Base-by-base conservation (phyloP, 306 rosid genomes). In the Coriaria nepalensis region DNA sequence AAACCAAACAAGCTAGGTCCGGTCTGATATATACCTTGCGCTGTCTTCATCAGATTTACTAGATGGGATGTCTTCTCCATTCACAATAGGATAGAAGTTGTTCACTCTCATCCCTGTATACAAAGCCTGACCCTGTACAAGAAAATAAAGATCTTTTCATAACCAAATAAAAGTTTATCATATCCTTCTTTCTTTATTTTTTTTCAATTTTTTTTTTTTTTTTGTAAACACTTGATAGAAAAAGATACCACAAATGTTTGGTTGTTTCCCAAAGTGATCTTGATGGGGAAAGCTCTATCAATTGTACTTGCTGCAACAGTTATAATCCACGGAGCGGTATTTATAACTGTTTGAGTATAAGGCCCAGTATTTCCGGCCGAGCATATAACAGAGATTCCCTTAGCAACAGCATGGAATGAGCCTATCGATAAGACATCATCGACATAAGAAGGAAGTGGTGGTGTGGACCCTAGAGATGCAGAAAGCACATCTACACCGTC, bases 281-380 rank as follows among this genome's bases (percentile, higher is more conserved):
- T 8, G 35, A 70, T 64, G 9, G 77, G 79, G 45, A 76, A 79
- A 37, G 75, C 73, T 66, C 82, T 69, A 51, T 79, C 80, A 4
- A 75, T 62, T 45, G 77, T 79, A 54, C 75, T 72, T 2, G 82
- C 87, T 8, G 79, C 82, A 9, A 79, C 77, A 9, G 82, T 75
- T 13, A 75, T 61, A 51, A 79, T 8, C 87, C 82, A 79, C 7
- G 82, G 87, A 7, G 83, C 69, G 8, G 78, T 69, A 40, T 76
- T 79, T 45, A 70, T 76, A 49, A 73, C 80, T 35, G 80, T 73
- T 57, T 76, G 87, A 62, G 87, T 39, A 56, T 64, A 67, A 8
- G 83, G 78, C 5, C 87, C 83, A 37, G 76, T 69, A 50, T 79
- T 79, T 56, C 87, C 80, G 45, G 71, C 87, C 13, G 83, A 76